A percentile compares a stretch with the other conserved stretches of the same genome.
Conservation (phyloP, 768 basidiomycete species). For the Candolleomyces efflorescens region DNA sequence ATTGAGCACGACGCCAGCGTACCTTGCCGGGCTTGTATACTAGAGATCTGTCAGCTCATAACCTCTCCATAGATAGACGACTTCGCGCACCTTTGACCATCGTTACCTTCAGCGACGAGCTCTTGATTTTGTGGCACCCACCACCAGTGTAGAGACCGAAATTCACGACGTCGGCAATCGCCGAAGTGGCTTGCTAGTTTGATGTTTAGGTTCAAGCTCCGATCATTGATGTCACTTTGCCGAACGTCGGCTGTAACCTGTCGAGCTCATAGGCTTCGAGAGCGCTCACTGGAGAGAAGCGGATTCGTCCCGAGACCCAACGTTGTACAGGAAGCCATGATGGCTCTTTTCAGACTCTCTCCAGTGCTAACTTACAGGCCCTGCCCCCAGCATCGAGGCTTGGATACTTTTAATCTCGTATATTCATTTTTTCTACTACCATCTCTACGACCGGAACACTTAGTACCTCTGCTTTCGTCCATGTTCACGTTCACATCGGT, state of each 20-base stretch:
- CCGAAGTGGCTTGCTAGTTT: conserved; percentile 44
- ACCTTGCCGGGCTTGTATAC: conserved; percentile 98
- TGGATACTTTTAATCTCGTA: no score
- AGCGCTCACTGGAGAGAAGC: no score
- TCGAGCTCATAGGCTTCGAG: no score
- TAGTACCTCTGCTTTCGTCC: no score
- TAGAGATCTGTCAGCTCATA: conserved; percentile 24
- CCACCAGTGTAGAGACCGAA: conserved; percentile 20
- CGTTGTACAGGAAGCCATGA: no score
- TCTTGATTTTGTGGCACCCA: conserved; percentile 32
- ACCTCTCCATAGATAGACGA: conserved; percentile 5
- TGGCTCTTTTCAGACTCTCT: no score
- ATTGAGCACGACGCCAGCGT: conserved; percentile 3
- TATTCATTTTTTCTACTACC: no score
- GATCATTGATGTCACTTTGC: background rate
- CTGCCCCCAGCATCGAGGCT: no score
- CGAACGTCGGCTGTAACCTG: background rate
- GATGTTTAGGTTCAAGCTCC: background rate
- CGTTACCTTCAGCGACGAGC: conserved; percentile 42
- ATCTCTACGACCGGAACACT: no score
- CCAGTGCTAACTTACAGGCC: no score
- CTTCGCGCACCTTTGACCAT: conserved; percentile 54
- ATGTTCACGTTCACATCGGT: no score
- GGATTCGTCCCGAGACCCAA: no score
- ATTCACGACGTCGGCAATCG: conserved; percentile 27